phyloP scores from a whole-genome alignment of 352 stramenopile genomes.

The Phytophthora pisi region DNA sequence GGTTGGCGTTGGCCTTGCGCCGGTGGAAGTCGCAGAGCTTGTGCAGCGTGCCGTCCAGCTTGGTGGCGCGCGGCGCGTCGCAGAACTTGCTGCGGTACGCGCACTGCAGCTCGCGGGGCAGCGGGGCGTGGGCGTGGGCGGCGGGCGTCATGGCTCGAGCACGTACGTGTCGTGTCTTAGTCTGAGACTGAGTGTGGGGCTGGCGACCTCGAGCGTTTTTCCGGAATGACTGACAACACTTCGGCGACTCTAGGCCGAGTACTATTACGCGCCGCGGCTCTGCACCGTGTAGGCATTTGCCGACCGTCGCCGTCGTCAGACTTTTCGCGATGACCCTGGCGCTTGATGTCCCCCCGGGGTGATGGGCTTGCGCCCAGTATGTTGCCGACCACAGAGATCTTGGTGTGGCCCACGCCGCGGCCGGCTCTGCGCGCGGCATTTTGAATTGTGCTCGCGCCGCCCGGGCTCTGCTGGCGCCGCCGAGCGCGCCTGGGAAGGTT shows the following conservation, averaged over 20 bases:
- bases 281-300: conserved; percentile 21
- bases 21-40: conserved; percentile 62
- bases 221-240: conserved; percentile 19
- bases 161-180: not conserved
- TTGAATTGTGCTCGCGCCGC: conserved; percentile 13
- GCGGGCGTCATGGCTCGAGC: not conserved
- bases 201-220: not conserved
- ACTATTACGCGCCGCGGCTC: conserved; percentile 20
- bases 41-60: conserved; percentile 54
- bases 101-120: conserved; percentile 45
- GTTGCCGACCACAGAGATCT: conserved; percentile 20
- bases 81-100: conserved; percentile 59
- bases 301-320: conserved; percentile 28
- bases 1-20: conserved; percentile 56
- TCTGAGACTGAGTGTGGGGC: no score
- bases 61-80: conserved; percentile 44
- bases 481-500: not conserved
- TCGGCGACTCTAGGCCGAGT: conserved; percentile 9
- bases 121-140: not conserved
- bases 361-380: conserved; percentile 14
- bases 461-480: not conserved
- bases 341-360: not conserved
- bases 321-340: conserved; percentile 8
- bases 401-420: conserved; percentile 9
- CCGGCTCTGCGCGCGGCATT: not conserved